Base-by-base conservation (phyloP, 2,329 filamentous ascomycete species). In the Cytospora mali region DNA sequence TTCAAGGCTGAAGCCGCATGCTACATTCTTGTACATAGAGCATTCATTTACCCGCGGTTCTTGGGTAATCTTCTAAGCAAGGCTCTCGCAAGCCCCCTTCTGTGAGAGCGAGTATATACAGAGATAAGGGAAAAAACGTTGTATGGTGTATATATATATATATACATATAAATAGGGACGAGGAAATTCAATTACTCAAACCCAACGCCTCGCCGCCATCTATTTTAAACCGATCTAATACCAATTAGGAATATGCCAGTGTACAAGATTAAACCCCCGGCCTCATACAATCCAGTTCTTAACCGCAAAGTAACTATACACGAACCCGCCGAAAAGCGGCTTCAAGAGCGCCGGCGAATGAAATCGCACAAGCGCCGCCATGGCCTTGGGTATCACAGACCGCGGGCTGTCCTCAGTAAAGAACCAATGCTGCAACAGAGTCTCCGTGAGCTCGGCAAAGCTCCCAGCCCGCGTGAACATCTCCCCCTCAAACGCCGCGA, bases 331-430 rank as follows among this genome's bases (percentile, higher is more conserved):
- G 1, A 68, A 71, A 29, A 77, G 42, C 5, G 73, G 74, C 39
- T 74, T 71, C 39, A 76, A 55, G 28, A 69, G 55, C 67, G 64
- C 68, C 35, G 74, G 73, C 55, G 72, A 67, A 53, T 69, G 67
- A 46, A 72, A 70, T 58, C 68, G 73, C 27, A 72, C 69, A 49
- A 76, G 73, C 42, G 73, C 67, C 50, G 71, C 70, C 61, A 74
- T 66, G 25, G 70, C 67, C 28, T 67, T 73, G 27, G 79, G 75
- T 58, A 84, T 78, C 18, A 76, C 71, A 4, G 73, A 70, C 51
- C 76, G 71, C 21, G 82, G 81, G 11, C 77, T 76, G 2, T 76
- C 78, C 4, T 76, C 73, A 0, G 78, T 81, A 63, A 81, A 80
- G 67, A 84, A 76, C 77, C 79, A 82, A 46, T 77, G 73, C 31